A percentile compares a stretch with the other conserved stretches of the same genome.
Evolutionary conservation across 139 green algal genomes (phyloP).

Genomic region (Bryopsis sp.): DNA sequence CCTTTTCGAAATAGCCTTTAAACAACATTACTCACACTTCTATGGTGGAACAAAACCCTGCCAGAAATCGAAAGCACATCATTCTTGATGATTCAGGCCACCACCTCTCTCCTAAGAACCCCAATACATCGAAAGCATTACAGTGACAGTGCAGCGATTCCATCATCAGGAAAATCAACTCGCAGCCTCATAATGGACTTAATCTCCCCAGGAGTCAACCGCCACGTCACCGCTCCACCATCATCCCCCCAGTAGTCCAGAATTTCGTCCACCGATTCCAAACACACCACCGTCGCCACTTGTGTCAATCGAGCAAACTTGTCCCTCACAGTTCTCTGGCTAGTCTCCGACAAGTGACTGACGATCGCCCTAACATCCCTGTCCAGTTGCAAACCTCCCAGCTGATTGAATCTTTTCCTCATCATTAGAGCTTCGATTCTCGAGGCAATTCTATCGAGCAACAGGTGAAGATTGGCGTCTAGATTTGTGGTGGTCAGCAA

Average conservation of each 20-base stretch:
- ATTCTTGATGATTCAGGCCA: no score
- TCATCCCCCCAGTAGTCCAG: constrained; percentile 76
- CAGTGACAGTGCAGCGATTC: constrained; percentile 11
- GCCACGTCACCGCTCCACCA: constrained; percentile 49
- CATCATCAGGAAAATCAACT: constrained; percentile 8
- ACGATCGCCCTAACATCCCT: constrained; percentile 69
- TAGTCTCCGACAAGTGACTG: constrained; percentile 57
- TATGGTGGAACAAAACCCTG: no score
- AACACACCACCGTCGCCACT: constrained; percentile 76
- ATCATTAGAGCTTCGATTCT: constrained; percentile 70
- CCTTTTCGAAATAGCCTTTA: no score
- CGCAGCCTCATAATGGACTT: constrained; percentile 19
- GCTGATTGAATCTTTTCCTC: constrained; percentile 86
- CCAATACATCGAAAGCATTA: no score
- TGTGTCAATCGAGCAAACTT: constrained; percentile 84
- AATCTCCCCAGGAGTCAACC: constrained; percentile 17
- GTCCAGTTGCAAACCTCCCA: constrained; percentile 89
- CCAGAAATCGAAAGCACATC: no score
- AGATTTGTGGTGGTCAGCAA: constrained; percentile 61
- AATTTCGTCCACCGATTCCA: constrained; percentile 76
- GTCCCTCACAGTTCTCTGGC: constrained; percentile 71
- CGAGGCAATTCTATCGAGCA: constrained; percentile 28
- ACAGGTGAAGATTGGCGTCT: constrained; percentile 11
- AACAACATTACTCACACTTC: no score
- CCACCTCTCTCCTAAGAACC: no score